Evolutionary conservation across 768 basidiomycete species (phyloP).

Genomic region (Lepiota venenata): DNA sequence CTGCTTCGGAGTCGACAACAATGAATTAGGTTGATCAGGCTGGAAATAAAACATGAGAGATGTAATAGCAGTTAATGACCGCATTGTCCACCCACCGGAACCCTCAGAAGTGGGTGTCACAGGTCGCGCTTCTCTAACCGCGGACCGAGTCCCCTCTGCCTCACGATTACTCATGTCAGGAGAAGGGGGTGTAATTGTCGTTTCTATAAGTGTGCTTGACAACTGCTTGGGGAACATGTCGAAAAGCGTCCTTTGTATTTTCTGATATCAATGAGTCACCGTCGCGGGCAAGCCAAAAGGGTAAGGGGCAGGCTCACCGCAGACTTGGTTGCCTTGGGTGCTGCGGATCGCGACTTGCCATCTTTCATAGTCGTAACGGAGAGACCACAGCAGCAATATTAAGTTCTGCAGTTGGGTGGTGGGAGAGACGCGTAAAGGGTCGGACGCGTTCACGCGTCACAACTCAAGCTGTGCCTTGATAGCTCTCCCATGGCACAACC

Average conservation of each 20-base stretch:
- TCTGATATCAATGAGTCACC: conserved; percentile 6
- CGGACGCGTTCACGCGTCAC: conserved; percentile 12
- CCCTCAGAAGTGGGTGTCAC: neutral
- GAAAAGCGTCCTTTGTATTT: conserved; percentile 39
- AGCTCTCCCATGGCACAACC: conserved; percentile 6
- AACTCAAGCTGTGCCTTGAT: neutral
- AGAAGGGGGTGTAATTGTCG: neutral
- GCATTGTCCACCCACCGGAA: neutral
- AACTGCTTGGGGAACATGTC: conserved; percentile 30
- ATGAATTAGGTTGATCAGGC: neutral
- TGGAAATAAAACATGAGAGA: neutral
- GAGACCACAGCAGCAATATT: neutral
- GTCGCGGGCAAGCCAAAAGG: neutral
- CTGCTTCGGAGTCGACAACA: neutral
- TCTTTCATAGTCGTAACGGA: neutral
- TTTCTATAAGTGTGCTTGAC: neutral
- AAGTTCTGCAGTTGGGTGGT: neutral
- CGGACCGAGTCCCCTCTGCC: neutral
- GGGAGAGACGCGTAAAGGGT: conserved; percentile 5
- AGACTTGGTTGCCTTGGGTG: conserved; percentile 2
- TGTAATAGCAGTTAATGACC: neutral
- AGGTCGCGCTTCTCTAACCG: neutral
- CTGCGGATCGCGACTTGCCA: neutral
- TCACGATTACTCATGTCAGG: neutral
- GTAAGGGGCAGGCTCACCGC: neutral